phyloP scores from a whole-genome alignment of 2,329 filamentous ascomycete species.

The Tolypocladium pustulatum region DNA sequence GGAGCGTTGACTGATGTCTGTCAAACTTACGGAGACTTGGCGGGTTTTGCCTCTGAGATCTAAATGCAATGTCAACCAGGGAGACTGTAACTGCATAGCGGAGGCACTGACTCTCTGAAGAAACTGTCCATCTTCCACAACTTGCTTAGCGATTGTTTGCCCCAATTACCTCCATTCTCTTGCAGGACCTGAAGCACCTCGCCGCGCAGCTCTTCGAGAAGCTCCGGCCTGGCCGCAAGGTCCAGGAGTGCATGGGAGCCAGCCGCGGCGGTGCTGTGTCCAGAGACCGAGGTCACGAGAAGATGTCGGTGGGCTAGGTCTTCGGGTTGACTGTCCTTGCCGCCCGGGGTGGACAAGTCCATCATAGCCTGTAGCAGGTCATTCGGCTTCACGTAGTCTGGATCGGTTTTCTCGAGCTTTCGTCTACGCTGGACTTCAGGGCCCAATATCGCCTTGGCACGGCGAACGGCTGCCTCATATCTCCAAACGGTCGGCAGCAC shows the following conservation, averaged over 20 bases:
- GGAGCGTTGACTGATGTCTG: neutral
- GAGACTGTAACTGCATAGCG: neutral
- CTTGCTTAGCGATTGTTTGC: slow-evolving; percentile 1
- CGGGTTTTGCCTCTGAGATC: slow-evolving; percentile 5
- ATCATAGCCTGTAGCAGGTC: slow-evolving; percentile 6
- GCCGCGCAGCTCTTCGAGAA: neutral
- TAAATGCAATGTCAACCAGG: neutral
- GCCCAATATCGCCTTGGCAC: neutral
- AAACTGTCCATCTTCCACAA: slow-evolving; percentile 7
- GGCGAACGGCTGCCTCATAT: neutral
- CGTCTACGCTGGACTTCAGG: slow-evolving; percentile 3
- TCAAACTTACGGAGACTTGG: slow-evolving; percentile 1
- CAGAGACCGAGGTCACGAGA: slow-evolving; percentile 1
- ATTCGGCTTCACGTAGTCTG: neutral
- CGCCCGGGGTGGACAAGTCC: slow-evolving; percentile 1
- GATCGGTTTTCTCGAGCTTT: neutral
- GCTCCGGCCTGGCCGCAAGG: slow-evolving; percentile 1
- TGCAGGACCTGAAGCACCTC: slow-evolving; percentile 1
- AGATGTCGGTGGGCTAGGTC: slow-evolving; percentile 2
- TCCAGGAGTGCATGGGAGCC: slow-evolving; percentile 4
- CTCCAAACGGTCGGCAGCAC: slow-evolving; percentile 1
- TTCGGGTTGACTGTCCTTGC: neutral
- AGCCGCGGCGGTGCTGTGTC: slow-evolving; percentile 6
- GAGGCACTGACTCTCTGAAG: slow-evolving; percentile 3
- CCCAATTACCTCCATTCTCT: neutral